These are phyloP conservation scores for Setaria italica DNA, from an alignment of 202 grass and related monocot species.

Conservation along the genomic window DNA sequence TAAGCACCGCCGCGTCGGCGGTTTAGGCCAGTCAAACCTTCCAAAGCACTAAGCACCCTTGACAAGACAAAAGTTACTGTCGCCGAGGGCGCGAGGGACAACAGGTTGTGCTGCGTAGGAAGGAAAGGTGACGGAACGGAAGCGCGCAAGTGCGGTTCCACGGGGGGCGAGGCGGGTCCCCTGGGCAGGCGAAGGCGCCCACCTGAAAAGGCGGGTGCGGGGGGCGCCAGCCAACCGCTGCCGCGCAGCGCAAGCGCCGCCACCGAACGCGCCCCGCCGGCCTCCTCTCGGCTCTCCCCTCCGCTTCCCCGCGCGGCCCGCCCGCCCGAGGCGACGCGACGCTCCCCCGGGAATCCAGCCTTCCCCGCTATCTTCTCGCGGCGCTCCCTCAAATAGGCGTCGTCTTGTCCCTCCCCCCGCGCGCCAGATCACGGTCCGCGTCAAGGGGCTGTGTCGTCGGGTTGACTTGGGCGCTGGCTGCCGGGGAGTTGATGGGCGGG, in stretches of 20 bases:
- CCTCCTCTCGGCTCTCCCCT: not conserved
- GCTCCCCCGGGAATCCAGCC: slow-evolving; percentile 44
- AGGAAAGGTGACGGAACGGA: not conserved
- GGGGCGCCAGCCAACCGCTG: slow-evolving; percentile 36
- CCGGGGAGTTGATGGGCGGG: slow-evolving; percentile 39
- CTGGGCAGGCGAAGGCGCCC: not conserved
- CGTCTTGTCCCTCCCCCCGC: not conserved
- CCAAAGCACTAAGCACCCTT: not conserved
- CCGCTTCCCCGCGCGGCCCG: not conserved
- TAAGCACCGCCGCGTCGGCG: not conserved
- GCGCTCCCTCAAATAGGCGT: slow-evolving; percentile 37
- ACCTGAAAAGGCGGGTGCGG: slow-evolving; percentile 37
- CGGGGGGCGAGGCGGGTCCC: not conserved
- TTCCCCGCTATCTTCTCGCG: not conserved
- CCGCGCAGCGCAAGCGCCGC: slow-evolving; percentile 58
- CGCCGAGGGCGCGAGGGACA: too few relatives aligned
- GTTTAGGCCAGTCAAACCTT: slow-evolving; percentile 16
- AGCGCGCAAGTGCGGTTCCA: slow-evolving; percentile 30
- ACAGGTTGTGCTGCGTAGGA: too few relatives aligned
- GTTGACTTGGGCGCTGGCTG: slow-evolving; percentile 2
- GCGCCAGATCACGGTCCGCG: not conserved
- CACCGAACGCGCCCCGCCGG: slow-evolving; percentile 41
- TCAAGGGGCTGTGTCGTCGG: not conserved
- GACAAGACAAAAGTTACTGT: not conserved
- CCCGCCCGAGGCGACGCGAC: slow-evolving; percentile 39